A percentile compares a stretch with the other conserved stretches of the same genome.
Evolutionary conservation across 345 rosid species (phyloP).

Genomic region (Camelina laxa): DNA sequence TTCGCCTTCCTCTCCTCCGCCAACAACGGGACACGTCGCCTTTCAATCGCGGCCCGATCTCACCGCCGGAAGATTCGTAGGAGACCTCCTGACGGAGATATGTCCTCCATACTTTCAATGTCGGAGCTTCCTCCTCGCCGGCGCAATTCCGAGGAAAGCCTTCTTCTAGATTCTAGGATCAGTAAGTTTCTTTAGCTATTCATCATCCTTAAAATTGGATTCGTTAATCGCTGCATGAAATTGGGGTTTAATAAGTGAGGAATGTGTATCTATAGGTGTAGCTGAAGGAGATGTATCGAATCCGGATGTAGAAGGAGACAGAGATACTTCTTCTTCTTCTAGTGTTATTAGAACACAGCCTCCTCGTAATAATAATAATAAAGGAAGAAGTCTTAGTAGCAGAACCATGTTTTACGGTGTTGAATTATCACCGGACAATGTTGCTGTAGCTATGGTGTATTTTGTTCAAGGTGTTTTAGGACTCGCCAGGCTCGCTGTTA

Average conservation of each 20-base stretch:
- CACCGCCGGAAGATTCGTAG: constrained; percentile 43
- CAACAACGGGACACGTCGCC: constrained; percentile 25
- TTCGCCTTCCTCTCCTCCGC: constrained; percentile 8
- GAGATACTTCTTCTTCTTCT: constrained; percentile 37
- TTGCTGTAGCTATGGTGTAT: constrained; percentile 96
- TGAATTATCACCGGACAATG: constrained; percentile 86
- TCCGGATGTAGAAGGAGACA: constrained; percentile 51
- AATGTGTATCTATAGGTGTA: constrained; percentile 49
- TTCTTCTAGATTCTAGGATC: constrained; percentile 51
- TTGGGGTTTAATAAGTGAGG: too few relatives aligned
- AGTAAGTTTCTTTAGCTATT: constrained; percentile 41
- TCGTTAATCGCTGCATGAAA: background rate
- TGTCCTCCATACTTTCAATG: constrained; percentile 46
- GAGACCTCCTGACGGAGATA: constrained; percentile 36
- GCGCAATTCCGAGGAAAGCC: constrained; percentile 50
- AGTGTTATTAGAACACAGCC: constrained; percentile 36
- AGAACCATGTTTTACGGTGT: constrained; percentile 65
- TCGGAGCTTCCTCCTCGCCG: constrained; percentile 54
- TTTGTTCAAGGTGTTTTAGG: constrained; percentile 99
- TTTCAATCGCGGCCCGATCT: constrained; percentile 38
- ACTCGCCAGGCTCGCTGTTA: constrained; percentile 91
- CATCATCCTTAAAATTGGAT: background rate
- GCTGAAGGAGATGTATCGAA: constrained; percentile 59
- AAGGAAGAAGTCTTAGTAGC: constrained; percentile 45
- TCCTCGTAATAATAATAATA: constrained; percentile 23